These are phyloP conservation scores for Saccharomycopsis sp. DNA, from an alignment of 805 yeast genomes.

Conservation along the genomic window DNA sequence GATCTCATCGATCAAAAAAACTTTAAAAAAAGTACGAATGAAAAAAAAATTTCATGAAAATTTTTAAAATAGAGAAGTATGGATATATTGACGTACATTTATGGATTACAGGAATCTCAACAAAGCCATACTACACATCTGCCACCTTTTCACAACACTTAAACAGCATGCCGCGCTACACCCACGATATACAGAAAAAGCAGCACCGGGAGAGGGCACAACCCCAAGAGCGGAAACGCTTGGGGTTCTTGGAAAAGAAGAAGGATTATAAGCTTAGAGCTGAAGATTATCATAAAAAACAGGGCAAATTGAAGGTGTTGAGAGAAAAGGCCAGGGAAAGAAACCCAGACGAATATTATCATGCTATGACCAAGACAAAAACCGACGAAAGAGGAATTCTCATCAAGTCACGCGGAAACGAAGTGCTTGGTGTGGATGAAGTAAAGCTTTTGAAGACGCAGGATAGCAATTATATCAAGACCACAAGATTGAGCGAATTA, in stretches of 20 bases:
- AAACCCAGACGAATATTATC: slow-evolving; percentile 95
- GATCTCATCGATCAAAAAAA: background rate
- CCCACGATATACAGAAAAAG: slow-evolving; percentile 89
- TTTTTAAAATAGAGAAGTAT: too few species aligned
- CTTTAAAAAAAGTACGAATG: too few species aligned
- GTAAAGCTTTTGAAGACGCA: slow-evolving; percentile 82
- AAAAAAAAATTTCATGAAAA: too few species aligned
- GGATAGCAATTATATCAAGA: slow-evolving; percentile 79
- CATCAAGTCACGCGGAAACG: slow-evolving; percentile 51
- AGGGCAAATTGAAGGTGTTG: slow-evolving; percentile 57
- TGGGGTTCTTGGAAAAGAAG: slow-evolving; percentile 90
- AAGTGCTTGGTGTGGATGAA: slow-evolving; percentile 61
- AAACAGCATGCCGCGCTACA: slow-evolving; percentile 59
- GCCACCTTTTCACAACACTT: too few species aligned
- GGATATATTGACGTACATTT: too few species aligned
- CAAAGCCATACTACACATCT: too few species aligned
- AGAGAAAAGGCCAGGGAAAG: slow-evolving; percentile 63
- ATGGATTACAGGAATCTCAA: too few species aligned
- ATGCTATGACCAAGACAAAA: slow-evolving; percentile 72
- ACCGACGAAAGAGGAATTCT: slow-evolving; percentile 68
- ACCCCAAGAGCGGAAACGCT: slow-evolving; percentile 60
- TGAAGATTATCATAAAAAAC: slow-evolving; percentile 51
- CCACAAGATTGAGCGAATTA: slow-evolving; percentile 61
- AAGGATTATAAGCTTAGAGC: slow-evolving; percentile 76
- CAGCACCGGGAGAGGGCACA: slow-evolving; percentile 95